phyloP scores from a whole-genome alignment of 805 yeast species.

The Lipomyces chichibuensis region DNA sequence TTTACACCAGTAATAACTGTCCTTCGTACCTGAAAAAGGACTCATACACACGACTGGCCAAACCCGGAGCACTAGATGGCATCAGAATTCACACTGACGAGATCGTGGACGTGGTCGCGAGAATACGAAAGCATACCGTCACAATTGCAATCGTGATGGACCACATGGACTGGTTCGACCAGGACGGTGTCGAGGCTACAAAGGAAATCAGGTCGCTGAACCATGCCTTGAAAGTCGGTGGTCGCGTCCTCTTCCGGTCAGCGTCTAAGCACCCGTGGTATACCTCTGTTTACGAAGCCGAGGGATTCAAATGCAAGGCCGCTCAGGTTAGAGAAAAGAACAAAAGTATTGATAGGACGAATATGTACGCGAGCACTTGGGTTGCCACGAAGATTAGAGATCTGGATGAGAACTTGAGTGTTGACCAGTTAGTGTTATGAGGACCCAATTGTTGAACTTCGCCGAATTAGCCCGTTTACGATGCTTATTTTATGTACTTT shows the following conservation, averaged over 20 bases:
- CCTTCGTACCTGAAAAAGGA: conserved; percentile 71
- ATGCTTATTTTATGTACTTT: background rate
- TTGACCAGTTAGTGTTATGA: conserved; percentile 11
- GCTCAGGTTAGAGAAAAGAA: conserved; percentile 70
- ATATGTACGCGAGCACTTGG: conserved; percentile 91
- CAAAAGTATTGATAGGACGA: conserved; percentile 71
- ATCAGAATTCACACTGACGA: conserved; percentile 80
- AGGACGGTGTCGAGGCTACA: conserved; percentile 62
- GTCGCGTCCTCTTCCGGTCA: conserved; percentile 75
- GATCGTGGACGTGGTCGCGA: conserved; percentile 70
- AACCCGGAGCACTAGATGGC: conserved; percentile 61
- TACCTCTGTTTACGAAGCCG: conserved; percentile 63
- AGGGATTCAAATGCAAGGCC: conserved; percentile 69
- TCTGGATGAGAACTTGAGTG: conserved; percentile 21
- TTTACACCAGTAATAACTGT: conserved; percentile 64
- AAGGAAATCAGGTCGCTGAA: conserved; percentile 67
- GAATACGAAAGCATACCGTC: conserved; percentile 63
- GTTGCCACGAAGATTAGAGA: conserved; percentile 44
- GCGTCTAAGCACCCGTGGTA: conserved; percentile 81
- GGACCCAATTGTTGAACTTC: background rate
- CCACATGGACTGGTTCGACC: conserved; percentile 90
- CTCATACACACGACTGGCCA: conserved; percentile 57
- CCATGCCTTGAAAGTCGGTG: conserved; percentile 65
- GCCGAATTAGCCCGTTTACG: background rate
- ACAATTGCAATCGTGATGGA: conserved; percentile 85